These are phyloP conservation scores for Pythium aphanidermatum DNA, from an alignment of 352 stramenopile species.

Conservation along the genomic window DNA sequence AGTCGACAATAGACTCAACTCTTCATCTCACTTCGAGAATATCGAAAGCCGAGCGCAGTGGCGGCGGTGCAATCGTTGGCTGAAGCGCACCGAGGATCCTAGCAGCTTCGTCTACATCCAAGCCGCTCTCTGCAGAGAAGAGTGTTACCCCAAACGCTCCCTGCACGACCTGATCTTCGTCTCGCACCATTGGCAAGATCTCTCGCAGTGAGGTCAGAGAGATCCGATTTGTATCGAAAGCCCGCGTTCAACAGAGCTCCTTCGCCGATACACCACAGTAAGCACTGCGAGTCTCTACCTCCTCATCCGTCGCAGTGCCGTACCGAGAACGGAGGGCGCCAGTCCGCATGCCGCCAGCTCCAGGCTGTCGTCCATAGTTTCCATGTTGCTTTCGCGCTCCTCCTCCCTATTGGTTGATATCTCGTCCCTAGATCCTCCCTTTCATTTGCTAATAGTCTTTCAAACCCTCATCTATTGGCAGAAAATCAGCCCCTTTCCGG, in stretches of 20 bases:
- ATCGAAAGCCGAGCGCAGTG: constrained; percentile 5
- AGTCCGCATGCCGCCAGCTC: constrained; percentile 46
- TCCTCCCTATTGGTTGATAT: constrained; percentile 17
- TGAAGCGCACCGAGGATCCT: no score
- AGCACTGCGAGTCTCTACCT: not conserved
- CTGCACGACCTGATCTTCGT: no score
- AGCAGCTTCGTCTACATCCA: constrained; percentile 3
- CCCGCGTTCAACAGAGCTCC: constrained; percentile 51
- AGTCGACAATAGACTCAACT: no score
- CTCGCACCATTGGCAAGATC: constrained; percentile 52
- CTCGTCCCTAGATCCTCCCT: not conserved
- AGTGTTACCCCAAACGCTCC: no score
- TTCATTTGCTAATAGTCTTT: not conserved
- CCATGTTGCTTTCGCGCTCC: constrained; percentile 17
- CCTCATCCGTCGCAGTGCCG: not conserved
- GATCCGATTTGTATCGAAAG: constrained; percentile 51
- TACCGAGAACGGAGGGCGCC: constrained; percentile 53
- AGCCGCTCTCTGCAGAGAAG: not conserved
- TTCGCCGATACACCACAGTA: constrained; percentile 13
- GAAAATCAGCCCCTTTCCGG: constrained; percentile 20
- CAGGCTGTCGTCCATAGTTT: constrained; percentile 16
- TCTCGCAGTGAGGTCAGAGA: constrained; percentile 39
- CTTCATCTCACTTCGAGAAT: constrained; percentile 15
- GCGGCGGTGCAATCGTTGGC: no score
- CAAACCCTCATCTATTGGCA: constrained; percentile 20